These are phyloP conservation scores for Ceratorhiza oryzae-sativae DNA, from an alignment of 1,284 basidiomycete species.

Conservation along the genomic window DNA sequence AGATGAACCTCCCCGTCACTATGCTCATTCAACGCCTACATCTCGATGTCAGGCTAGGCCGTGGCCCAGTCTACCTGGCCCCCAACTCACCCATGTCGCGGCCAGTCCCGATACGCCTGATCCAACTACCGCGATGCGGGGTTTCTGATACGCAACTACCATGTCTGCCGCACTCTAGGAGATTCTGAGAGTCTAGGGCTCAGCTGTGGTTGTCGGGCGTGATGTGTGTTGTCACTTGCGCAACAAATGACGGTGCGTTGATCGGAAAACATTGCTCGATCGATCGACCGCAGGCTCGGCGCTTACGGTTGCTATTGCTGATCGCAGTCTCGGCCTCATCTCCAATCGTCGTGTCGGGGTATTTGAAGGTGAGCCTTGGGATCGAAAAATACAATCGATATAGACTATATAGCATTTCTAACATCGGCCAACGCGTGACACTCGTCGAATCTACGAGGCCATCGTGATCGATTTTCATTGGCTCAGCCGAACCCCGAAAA, in stretches of 20 bases:
- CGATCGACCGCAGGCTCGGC: slow-evolving; percentile 16
- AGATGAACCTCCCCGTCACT: slow-evolving; percentile 82
- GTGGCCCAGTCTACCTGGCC: slow-evolving; percentile 1
- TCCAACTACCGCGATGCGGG: slow-evolving; percentile 73
- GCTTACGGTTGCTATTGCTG: neutral
- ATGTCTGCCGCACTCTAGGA: slow-evolving; percentile 43
- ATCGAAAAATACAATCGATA: no score
- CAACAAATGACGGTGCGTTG: neutral
- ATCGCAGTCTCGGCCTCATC: no score
- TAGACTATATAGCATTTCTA: no score
- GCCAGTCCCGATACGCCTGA: slow-evolving; percentile 80
- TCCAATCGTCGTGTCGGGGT: no score
- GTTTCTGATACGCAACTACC: slow-evolving; percentile 42
- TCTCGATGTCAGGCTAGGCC: neutral
- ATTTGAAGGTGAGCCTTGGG: no score
- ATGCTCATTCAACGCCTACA: slow-evolving; percentile 73
- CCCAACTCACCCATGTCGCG: slow-evolving; percentile 72
- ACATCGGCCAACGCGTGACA: no score
- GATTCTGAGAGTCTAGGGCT: neutral
- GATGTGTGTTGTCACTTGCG: neutral
- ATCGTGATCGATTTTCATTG: no score
- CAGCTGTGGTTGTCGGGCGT: neutral
- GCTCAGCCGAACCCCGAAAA: no score
- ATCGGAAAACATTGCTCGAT: neutral
- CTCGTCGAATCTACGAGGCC: no score